Evolutionary conservation across 2,329 filamentous ascomycete genomes (phyloP), one percentile per base, ranked within the genome.

Genomic region (Orbilia quercus): DNA sequence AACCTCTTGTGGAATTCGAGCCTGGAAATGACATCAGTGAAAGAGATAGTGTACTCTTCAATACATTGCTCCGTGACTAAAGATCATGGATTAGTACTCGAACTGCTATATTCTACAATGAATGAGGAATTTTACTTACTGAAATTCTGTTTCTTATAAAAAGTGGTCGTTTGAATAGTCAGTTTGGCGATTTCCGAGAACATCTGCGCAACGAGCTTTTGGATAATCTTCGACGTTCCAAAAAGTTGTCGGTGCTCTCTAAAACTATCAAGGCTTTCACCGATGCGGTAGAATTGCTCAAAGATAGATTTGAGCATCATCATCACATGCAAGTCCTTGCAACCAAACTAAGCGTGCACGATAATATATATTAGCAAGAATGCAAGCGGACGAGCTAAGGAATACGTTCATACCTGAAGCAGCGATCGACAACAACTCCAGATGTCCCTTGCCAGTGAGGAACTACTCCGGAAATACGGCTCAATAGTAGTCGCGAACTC

Each of bases 211-310:
- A 63, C 54, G 11, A 47, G 53, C 47, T 47, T 63, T 54, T 63
- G 59, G 20, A 63, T 45, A 9, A 44, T 28, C 45, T 63, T 63
- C 2, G 59, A 63, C 2, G 48, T 28, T n/a, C 59, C 59, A 16
- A 63, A 63, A 7, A 63, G 59, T 38, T 25, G 42, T 34, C 59
- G 42, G 22, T 63, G 59, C 12, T 63, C 59, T 23, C 59, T 63
- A 31, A 63, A 20, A 23, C 28, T 63, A 25, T 63, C 59, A 22
- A 63, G 59, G 38, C 59, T 63, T 34, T 63, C 59, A 7, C 59
- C 59, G 18, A 63, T 63, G n/a, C 59, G 59, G 36, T 63, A 63
- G 18, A 63, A 63, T n/a, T 63, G 45, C 23, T 63, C 59, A 12
- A 63, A 63, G 20, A 54, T 36, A 7, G 59, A 53, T 23, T 63